Base-by-base conservation (phyloP, 2,329 filamentous ascomycete species). In the Fusarium pseudograminearum region DNA sequence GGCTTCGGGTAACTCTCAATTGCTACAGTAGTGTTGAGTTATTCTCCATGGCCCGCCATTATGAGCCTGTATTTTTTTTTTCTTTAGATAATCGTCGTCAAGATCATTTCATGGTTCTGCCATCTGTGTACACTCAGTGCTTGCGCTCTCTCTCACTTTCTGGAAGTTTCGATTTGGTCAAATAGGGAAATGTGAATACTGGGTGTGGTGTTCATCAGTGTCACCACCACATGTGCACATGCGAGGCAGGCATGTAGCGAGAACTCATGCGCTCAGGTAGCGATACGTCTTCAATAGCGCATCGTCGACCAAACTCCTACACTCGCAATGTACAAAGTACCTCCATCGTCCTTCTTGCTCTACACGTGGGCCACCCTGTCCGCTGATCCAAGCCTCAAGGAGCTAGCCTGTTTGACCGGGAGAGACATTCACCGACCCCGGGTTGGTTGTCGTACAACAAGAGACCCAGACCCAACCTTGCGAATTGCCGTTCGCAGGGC, bases 341-440 rank as follows among this genome's bases (percentile, higher is more conserved):
- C 34, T 59, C 18, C 2, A 24, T 14, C 20, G 24, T 22, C 11
- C 15, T 26, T 41, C 48, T 28, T 12, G 20, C 24, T n/a, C 12
- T 24, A 18, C 57, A 64, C 41, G 57, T 64, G 67, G 45, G 46
- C 31, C 41, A 10, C 12, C 2, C 15, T 30, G 57, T 20, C 67
- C 67, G 64, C 67, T 40, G 18, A 16, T 22, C 62, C 62, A 70
- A 64, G 31, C 67, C 62, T 46, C 22, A 70, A 70, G 34, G 38
- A 56, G 67, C 50, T 67, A 67, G 67, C 14, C 15, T 40, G n/a
- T 15, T 22, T 34, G 40, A 31, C 34, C 61, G 62, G 67, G 67
- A 54, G 67, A 70, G 67, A 70, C 36, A 70, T 70, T 70, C 67
- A 70, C 67, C 67, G 67, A 70, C 62, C 42, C 66, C 44, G 62